A percentile compares a stretch with the other conserved stretches of the same genome.
phyloP scores from a whole-genome alignment of 352 stramenopile species.

The Pythium oligandrum region DNA sequence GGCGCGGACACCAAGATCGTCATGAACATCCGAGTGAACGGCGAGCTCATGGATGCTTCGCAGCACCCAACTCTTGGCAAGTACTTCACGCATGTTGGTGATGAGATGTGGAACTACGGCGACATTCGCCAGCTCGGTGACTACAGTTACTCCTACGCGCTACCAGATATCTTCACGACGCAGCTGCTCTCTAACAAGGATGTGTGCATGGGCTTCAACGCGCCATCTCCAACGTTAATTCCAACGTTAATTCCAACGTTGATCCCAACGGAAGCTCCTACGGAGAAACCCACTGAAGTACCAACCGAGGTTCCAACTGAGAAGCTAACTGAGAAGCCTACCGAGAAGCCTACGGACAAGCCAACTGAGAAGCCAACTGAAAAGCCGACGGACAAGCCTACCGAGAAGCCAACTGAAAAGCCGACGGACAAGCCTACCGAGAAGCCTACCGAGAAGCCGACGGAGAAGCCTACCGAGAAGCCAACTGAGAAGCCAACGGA shows the following conservation, averaged over 20 bases:
- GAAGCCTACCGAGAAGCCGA: too few relatives aligned
- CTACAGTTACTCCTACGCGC: slow-evolving; percentile 71
- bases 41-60: slow-evolving; percentile 39
- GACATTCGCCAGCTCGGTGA: slow-evolving; percentile 60
- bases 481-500: too few relatives aligned
- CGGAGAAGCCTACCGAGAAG: too few relatives aligned
- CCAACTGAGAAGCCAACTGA: slow-evolving; percentile 1
- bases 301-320: neutral
- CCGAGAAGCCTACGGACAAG: neutral
- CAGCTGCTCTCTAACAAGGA: slow-evolving; percentile 65
- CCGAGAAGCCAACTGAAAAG: too few relatives aligned
- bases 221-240: slow-evolving; percentile 21
- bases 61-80: slow-evolving; percentile 57
- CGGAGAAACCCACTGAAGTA: neutral
- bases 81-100: slow-evolving; percentile 55
- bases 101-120: slow-evolving; percentile 54
- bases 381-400: neutral
- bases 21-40: slow-evolving; percentile 36
- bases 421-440: too few relatives aligned
- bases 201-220: slow-evolving; percentile 52
- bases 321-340: neutral
- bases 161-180: slow-evolving; percentile 49
- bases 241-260: slow-evolving; percentile 4
- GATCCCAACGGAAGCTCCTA: too few relatives aligned
- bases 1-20: slow-evolving; percentile 30